Conservation (phyloP, 805 yeast species). For the Candida dajiaensis region DNA sequence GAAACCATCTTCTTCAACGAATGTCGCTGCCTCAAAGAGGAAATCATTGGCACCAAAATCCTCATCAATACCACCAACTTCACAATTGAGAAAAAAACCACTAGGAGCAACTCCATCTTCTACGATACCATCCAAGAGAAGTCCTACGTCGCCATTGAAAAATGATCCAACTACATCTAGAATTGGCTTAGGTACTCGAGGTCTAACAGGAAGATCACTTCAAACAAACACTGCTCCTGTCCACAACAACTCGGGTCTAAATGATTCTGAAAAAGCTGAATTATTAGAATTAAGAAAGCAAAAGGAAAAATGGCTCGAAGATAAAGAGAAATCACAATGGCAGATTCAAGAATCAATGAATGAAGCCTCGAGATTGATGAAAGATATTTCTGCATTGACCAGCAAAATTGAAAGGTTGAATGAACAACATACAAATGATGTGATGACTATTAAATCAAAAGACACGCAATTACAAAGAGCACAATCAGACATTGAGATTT, state of each 20-base stretch:
- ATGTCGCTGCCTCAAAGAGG: conserved; percentile 3
- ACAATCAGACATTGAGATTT: conserved; percentile 54
- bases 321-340: conserved; percentile 24
- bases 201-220: conserved; percentile 39
- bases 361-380: conserved; percentile 25
- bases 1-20: background rate
- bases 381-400: conserved; percentile 18
- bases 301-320: conserved; percentile 33
- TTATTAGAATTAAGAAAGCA: conserved; percentile 47
- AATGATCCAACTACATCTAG: conserved; percentile 26
- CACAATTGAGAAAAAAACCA: conserved; percentile 8
- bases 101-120: conserved; percentile 13
- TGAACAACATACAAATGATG: conserved; percentile 45
- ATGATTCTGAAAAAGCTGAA: conserved; percentile 32
- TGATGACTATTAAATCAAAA: conserved; percentile 52
- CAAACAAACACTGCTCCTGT: conserved; percentile 11
- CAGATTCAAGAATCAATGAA: conserved; percentile 24
- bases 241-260: background rate
- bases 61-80: conserved; percentile 5
- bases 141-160: conserved; percentile 67
- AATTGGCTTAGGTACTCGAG: conserved; percentile 18
- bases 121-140: conserved; percentile 58
- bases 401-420: conserved; percentile 34
- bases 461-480: conserved; percentile 63
- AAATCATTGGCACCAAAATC: conserved; percentile 10